A percentile compares a stretch with the other conserved stretches of the same genome.
Evolutionary conservation across 164 flowering plant species (phyloP).

Genomic region (Aristolochia contorta): DNA sequence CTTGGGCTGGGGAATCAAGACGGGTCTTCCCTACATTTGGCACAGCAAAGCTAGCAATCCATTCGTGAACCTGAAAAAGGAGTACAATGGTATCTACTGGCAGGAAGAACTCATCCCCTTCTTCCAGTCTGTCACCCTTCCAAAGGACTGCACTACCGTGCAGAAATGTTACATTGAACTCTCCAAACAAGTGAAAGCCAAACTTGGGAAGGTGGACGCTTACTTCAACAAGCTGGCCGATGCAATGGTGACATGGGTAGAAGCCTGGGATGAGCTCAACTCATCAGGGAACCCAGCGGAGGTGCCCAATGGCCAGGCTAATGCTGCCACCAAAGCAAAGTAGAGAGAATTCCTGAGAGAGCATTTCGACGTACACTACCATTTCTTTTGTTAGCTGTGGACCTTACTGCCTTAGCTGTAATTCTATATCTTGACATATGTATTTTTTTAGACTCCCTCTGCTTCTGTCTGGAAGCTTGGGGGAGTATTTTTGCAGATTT

Average conservation of each 20-base stretch:
- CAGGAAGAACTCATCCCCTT: conserved; percentile 75
- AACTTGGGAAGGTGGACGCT: conserved; percentile 56
- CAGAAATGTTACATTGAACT: conserved; percentile 63
- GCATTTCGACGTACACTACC: background rate
- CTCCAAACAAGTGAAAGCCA: conserved; percentile 54
- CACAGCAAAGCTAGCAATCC: conserved; percentile 81
- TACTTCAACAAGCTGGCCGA: conserved; percentile 65
- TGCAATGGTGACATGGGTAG: conserved; percentile 78
- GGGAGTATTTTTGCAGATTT: too few relatives aligned
- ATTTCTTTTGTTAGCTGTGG: background rate
- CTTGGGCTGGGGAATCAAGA: conserved; percentile 61
- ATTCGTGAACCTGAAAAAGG: conserved; percentile 63
- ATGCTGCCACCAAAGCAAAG: conserved; percentile 12
- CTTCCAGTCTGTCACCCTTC: conserved; percentile 45
- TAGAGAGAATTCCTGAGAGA: background rate
- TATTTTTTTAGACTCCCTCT: too few relatives aligned
- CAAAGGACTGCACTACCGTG: conserved; percentile 57
- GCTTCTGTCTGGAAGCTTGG: too few relatives aligned
- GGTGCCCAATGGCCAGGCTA: conserved; percentile 16
- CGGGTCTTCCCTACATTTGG: conserved; percentile 72
- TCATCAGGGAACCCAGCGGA: conserved; percentile 23
- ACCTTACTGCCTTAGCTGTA: too few relatives aligned
- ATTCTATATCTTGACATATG: background rate
- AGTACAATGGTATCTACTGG: conserved; percentile 70
- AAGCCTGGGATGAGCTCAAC: conserved; percentile 79